These are phyloP conservation scores for Elsinoe fawcettii DNA, from an alignment of 2,329 filamentous ascomycete genomes.

Conservation along the genomic window DNA sequence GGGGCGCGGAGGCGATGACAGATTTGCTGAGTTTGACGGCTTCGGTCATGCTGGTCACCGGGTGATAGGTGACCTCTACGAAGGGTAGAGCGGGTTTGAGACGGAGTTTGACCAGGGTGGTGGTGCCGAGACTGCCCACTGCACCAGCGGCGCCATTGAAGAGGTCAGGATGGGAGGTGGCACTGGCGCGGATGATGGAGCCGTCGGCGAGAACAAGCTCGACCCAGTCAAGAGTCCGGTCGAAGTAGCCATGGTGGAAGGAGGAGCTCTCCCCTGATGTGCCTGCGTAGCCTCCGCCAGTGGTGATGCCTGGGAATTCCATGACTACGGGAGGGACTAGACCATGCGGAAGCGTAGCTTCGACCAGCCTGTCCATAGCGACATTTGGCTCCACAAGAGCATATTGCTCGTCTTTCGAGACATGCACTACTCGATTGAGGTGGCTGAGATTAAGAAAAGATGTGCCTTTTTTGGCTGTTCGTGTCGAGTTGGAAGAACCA, in stretches of 20 bases:
- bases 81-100: constrained; percentile 40
- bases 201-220: constrained; percentile 60
- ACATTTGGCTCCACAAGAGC: constrained; percentile 65
- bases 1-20: constrained; percentile 23
- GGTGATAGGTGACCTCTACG: constrained; percentile 44
- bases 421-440: constrained; percentile 54
- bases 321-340: constrained; percentile 60
- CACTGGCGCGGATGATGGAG: constrained; percentile 44
- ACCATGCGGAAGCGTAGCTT: constrained; percentile 47
- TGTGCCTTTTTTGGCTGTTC: constrained; percentile 35
- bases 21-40: constrained; percentile 22
- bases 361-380: constrained; percentile 57
- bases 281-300: constrained; percentile 60
- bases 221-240: constrained; percentile 52
- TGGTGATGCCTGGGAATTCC: constrained; percentile 67
- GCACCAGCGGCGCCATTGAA: constrained; percentile 59
- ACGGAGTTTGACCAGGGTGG: constrained; percentile 48
- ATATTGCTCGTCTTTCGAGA: constrained; percentile 48
- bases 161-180: constrained; percentile 49
- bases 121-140: constrained; percentile 59
- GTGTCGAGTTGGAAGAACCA: constrained; percentile 69
- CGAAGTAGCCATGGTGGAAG: constrained; percentile 61
- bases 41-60: constrained; percentile 35
- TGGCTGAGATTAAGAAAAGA: constrained; percentile 56
- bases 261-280: constrained; percentile 61